Evolutionary conservation across 352 stramenopile species (phyloP).

Genomic region (Phytophthora rubi): DNA sequence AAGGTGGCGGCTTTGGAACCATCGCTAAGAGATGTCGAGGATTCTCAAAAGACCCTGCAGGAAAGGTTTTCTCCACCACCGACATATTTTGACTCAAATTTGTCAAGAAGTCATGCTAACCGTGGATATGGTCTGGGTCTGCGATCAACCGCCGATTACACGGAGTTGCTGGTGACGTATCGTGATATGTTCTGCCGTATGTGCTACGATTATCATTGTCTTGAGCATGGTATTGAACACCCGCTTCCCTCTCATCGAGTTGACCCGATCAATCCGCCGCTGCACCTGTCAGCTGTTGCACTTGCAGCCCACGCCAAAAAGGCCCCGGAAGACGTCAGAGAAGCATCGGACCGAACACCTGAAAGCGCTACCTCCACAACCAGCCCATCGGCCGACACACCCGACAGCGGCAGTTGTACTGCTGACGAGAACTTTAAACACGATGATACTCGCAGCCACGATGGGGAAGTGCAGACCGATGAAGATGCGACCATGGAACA

Average conservation of each 20-base stretch:
- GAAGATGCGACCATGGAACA: slow-evolving; percentile 23
- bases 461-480: slow-evolving; percentile 20
- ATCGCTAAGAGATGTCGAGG: slow-evolving; percentile 25
- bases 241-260: slow-evolving; percentile 60
- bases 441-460: slow-evolving; percentile 1
- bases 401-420: slow-evolving; percentile 18
- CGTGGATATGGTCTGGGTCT: slow-evolving; percentile 54
- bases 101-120: slow-evolving; percentile 39
- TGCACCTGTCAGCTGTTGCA: slow-evolving; percentile 52
- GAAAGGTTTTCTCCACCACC: slow-evolving; percentile 55
- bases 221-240: slow-evolving; percentile 89
- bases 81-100: slow-evolving; percentile 79
- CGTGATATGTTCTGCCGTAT: slow-evolving; percentile 92
- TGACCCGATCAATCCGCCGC: slow-evolving; percentile 65
- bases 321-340: slow-evolving; percentile 10
- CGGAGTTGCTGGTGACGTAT: slow-evolving; percentile 84
- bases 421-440: slow-evolving; percentile 19
- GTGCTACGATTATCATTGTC: slow-evolving; percentile 94
- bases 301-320: slow-evolving; percentile 28
- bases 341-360: slow-evolving; percentile 12
- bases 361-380: slow-evolving; percentile 24
- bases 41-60: slow-evolving; percentile 28
- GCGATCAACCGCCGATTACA: slow-evolving; percentile 66
- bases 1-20: slow-evolving; percentile 50
- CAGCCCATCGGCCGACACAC: slow-evolving; percentile 12